Base-by-base conservation (phyloP, 768 basidiomycete species). In the Suillus cothurnatus region DNA sequence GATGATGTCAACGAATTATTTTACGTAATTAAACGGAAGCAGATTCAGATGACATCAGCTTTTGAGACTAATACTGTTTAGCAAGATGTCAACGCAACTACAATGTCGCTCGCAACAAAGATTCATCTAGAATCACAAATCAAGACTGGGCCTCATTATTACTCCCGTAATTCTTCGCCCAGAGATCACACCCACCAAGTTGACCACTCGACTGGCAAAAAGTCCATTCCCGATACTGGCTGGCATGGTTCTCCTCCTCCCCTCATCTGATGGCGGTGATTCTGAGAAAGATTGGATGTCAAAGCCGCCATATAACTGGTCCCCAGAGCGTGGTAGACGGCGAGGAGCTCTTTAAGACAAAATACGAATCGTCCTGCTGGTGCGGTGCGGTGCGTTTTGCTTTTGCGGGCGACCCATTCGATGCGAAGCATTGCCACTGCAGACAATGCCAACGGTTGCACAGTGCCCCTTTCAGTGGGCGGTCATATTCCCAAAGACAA, bases 401-500 rank as follows among this genome's bases (percentile, higher is more conserved):
- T 52, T 71, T 78, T 50, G 70, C 74, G 32, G 75, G 76, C 5
- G 71, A 77, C 52, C 76, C 76, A 0, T 26, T 78, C 17, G 74
- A 78, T 56, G 76, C 76, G 17, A 77, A 78, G 45, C 69, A 74
- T 61, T 77, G 76, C 64, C 76, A 77, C 64, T 77, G 76, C 57
- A 62, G 68, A 9, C 73, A 76, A 52, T 77, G 74, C 47, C 77
- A 77, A 62, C 64, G 64, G 38, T 64, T 76, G 11, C 76, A 77
- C 45, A 61, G 76, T 11, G 75, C 76, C 4, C 76, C 0, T 77
- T 76, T 62, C 76, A 77, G 57, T 76, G 76, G 76, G 75, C 74
- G 5, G 76, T 76, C 21, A 77, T 77, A 21, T 77, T 75, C 43
- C 74, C 76, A 11, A 77, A 77, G 72, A 77, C 76, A 2, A 76